Conservation (phyloP, 2,329 filamentous ascomycete genomes). For the Pseudofabraea citricarpa region DNA sequence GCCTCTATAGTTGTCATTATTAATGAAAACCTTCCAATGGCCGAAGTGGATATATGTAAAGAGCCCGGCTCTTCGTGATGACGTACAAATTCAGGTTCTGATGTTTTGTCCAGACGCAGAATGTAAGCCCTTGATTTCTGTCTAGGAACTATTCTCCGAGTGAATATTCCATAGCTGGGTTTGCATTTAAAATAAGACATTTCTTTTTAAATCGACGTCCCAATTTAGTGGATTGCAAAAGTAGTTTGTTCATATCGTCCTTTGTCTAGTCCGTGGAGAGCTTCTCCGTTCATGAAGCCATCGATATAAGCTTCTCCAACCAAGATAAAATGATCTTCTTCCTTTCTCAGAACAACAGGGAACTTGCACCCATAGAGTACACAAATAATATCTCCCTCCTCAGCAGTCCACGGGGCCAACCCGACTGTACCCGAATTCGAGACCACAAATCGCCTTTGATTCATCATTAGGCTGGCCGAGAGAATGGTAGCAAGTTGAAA, state of each 20-base stretch:
- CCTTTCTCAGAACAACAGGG: conserved; percentile 18
- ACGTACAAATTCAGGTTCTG: too few species aligned
- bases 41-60: too few species aligned
- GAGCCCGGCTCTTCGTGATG: too few species aligned
- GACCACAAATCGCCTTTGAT: conserved; percentile 16
- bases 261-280: conserved; percentile 9
- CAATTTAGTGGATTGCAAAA: conserved; percentile 20
- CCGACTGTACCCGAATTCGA: conserved; percentile 9
- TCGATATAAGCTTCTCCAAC: conserved; percentile 24
- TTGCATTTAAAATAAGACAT: too few species aligned
- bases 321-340: conserved; percentile 10
- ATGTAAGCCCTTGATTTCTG: too few species aligned
- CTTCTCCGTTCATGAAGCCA: conserved; percentile 22
- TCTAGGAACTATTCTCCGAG: not conserved
- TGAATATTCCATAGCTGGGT: too few species aligned
- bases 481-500: conserved; percentile 12
- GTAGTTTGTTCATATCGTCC: conserved; percentile 4
- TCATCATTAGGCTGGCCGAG: conserved; percentile 18
- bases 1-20: too few species aligned
- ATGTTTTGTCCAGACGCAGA: too few species aligned
- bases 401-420: conserved; percentile 14
- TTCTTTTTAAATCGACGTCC: too few species aligned
- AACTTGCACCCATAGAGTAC: conserved; percentile 22
- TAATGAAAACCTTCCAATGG: too few species aligned
- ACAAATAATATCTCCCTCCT: conserved; percentile 17